These are phyloP conservation scores for Vitis rotundifolia DNA, from an alignment of 164 flowering plant genomes.

Conservation along the genomic window DNA sequence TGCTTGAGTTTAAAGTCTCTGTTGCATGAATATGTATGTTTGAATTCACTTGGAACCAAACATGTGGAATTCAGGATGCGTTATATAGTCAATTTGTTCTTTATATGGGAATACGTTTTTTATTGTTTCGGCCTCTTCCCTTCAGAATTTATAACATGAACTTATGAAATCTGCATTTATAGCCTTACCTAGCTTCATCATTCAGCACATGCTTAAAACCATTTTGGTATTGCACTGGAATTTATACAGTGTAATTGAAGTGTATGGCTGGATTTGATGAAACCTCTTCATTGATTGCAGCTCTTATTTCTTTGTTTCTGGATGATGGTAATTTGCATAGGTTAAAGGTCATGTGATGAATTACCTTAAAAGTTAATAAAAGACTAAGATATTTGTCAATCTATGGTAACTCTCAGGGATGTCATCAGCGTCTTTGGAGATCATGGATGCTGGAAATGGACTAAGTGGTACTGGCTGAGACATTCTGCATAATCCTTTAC, in stretches of 20 bases:
- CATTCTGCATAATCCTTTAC: not conserved
- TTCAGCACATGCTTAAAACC: no score
- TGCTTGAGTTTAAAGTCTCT: not conserved
- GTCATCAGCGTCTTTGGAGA: slow-evolving; percentile 92
- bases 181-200: no score
- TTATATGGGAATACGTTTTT: no score
- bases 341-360: not conserved
- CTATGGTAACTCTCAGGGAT: slow-evolving; percentile 51
- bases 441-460: slow-evolving; percentile 60
- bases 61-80: no score
- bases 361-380: no score
- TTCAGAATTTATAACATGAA: no score
- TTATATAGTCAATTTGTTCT: no score
- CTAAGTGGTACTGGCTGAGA: slow-evolving; percentile 36
- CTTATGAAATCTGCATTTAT: no score
- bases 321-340: not conserved
- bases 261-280: not conserved
- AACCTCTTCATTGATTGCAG: not conserved
- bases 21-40: not conserved
- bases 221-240: not conserved
- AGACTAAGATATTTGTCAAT: not conserved
- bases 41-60: not conserved
- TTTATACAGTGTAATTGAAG: not conserved
- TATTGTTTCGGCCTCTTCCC: no score
- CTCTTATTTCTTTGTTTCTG: not conserved